Percentiles rank a stretch among this genome's conserved stretches.
Evolutionary conservation across 805 yeast genomes (phyloP).

Genomic region (Saccharomycopsis fibuligera): DNA sequence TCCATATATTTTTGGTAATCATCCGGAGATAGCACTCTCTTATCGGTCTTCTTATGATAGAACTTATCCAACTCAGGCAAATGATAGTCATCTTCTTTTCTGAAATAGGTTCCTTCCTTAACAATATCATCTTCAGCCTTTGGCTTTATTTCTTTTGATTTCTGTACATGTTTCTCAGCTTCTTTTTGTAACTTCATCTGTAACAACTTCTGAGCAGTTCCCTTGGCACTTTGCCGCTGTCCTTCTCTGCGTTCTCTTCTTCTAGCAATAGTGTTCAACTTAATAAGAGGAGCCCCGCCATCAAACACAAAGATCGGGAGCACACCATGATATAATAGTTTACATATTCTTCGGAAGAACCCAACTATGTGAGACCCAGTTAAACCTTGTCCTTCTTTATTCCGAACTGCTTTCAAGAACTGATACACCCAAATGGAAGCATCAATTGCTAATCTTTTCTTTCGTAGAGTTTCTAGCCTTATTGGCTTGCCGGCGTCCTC

Average conservation of each 20-base stretch:
- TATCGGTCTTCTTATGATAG: slow-evolving; percentile 49
- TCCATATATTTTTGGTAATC: slow-evolving; percentile 59
- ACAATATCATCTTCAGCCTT: slow-evolving; percentile 2
- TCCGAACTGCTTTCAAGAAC: slow-evolving; percentile 90
- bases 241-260: slow-evolving; percentile 74
- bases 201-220: slow-evolving; percentile 73
- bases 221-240: slow-evolving; percentile 57
- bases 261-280: slow-evolving; percentile 66
- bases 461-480: slow-evolving; percentile 72
- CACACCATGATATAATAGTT: slow-evolving; percentile 79
- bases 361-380: slow-evolving; percentile 89
- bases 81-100: slow-evolving; percentile 75
- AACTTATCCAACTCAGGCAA: slow-evolving; percentile 64
- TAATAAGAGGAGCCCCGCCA: slow-evolving; percentile 87
- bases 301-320: slow-evolving; percentile 89
- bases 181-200: slow-evolving; percentile 69
- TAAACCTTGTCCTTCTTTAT: slow-evolving; percentile 66
- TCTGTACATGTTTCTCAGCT: slow-evolving; percentile 32
- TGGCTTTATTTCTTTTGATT: slow-evolving; percentile 7
- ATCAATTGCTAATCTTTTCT: slow-evolving; percentile 83
- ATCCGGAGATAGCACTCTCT: slow-evolving; percentile 65
- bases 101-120: slow-evolving; percentile 30
- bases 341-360: slow-evolving; percentile 88
- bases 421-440: slow-evolving; percentile 99
- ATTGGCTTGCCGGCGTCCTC: slow-evolving; percentile 91